Evolutionary conservation across 768 basidiomycete genomes (phyloP).

Genomic region (Coprinopsis marcescibilis): DNA sequence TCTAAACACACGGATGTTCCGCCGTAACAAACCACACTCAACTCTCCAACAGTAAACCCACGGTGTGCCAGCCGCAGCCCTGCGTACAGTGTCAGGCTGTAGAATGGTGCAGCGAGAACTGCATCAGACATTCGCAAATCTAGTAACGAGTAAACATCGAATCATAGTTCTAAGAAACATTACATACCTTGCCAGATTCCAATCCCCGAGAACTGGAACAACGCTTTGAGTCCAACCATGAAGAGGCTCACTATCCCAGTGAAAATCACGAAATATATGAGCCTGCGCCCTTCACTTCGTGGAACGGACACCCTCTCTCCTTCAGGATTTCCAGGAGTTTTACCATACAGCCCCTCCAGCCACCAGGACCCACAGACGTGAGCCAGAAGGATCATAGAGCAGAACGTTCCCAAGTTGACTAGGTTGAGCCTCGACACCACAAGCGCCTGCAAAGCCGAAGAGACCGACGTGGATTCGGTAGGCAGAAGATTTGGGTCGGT

Average conservation of each 20-base stretch:
- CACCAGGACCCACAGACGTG: conserved; percentile 78
- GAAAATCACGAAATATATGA: conserved; percentile 62
- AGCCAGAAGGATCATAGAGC: conserved; percentile 70
- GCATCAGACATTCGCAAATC: conserved; percentile 79
- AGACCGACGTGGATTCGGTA: conserved; percentile 40
- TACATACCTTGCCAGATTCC: conserved; percentile 70
- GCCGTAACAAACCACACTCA: conserved; percentile 84
- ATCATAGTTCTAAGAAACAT: conserved; percentile 2
- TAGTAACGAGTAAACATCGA: conserved; percentile 23
- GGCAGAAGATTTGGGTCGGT: conserved; percentile 42
- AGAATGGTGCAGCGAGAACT: conserved; percentile 68
- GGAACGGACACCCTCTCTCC: conserved; percentile 75
- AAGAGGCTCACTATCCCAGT: conserved; percentile 46
- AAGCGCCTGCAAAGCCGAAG: conserved; percentile 48
- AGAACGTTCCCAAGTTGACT: conserved; percentile 74
- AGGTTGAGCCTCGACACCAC: conserved; percentile 68
- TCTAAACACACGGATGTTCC: conserved; percentile 86
- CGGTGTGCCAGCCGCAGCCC: conserved; percentile 86
- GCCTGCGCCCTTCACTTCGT: conserved; percentile 59
- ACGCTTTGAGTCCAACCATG: conserved; percentile 44
- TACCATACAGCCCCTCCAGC: conserved; percentile 52
- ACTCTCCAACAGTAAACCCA: conserved; percentile 94
- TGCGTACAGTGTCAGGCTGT: conserved; percentile 87
- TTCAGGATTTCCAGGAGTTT: conserved; percentile 38
- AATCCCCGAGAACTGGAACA: conserved; percentile 35